These are phyloP conservation scores for Sistotremastrum niveocremeum DNA, from an alignment of 768 basidiomycete genomes.

Conservation along the genomic window DNA sequence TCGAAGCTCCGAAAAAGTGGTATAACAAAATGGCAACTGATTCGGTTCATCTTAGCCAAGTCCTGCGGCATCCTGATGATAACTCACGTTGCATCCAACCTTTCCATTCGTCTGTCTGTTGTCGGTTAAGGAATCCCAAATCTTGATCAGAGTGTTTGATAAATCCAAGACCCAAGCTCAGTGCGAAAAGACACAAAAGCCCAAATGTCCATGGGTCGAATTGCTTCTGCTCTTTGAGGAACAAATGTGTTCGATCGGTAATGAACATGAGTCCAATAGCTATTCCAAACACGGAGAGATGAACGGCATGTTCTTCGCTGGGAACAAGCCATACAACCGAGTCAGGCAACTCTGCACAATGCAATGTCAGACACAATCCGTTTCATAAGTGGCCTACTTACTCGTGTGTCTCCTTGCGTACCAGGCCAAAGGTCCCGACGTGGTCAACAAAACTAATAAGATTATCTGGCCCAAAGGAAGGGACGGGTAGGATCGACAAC, in stretches of 20 bases:
- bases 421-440: conserved; percentile 37
- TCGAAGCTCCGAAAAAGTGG: conserved; percentile 83
- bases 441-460: conserved; percentile 31
- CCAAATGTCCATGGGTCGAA: conserved; percentile 59
- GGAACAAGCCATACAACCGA: conserved; percentile 11
- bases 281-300: conserved; percentile 51
- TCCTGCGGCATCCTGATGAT: neutral
- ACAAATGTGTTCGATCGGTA: conserved; percentile 77
- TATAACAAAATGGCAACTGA: conserved; percentile 84
- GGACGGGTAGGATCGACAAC: conserved; percentile 61
- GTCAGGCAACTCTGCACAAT: conserved; percentile 1
- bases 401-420: conserved; percentile 12
- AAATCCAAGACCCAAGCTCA: conserved; percentile 48
- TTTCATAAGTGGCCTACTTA: neutral
- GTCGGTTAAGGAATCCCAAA: conserved; percentile 77
- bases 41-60: neutral
- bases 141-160: conserved; percentile 67
- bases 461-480: conserved; percentile 44
- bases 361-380: neutral
- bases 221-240: conserved; percentile 83
- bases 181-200: conserved; percentile 36
- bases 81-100: conserved; percentile 92
- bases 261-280: conserved; percentile 55
- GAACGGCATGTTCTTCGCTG: conserved; percentile 24
- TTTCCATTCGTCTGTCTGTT: conserved; percentile 96